Percentiles rank a stretch among this genome's conserved stretches.
Evolutionary conservation across 257 asterid genomes (phyloP).

Genomic region (Solanum chilense): DNA sequence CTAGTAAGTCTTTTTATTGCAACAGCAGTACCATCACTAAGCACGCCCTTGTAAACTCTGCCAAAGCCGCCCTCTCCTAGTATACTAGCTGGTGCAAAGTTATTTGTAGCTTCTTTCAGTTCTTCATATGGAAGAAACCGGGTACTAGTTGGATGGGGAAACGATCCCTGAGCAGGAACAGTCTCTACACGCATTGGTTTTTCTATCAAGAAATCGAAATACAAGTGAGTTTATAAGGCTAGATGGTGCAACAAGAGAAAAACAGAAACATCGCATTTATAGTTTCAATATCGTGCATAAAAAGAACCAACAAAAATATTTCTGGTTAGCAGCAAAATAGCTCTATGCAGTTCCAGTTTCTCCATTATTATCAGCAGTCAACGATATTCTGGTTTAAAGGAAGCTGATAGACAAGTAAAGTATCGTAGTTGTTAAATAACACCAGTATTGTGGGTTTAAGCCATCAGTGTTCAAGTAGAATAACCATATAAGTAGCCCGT

Average conservation of each 20-base stretch:
- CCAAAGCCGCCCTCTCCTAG: conserved; percentile 99
- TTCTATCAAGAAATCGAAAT: conserved; percentile 19
- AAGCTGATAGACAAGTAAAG: neutral
- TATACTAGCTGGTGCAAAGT: conserved; percentile 61
- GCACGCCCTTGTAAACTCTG: conserved; percentile 78
- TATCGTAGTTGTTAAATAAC: neutral
- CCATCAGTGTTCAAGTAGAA: neutral
- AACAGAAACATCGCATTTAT: neutral
- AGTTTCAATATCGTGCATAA: neutral
- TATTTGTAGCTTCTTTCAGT: conserved; percentile 83
- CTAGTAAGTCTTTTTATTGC: conserved; percentile 82
- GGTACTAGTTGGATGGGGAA: conserved; percentile 79
- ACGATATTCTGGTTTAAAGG: neutral
- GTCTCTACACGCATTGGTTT: conserved; percentile 39
- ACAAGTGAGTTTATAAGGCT: neutral
- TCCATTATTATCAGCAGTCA: neutral
- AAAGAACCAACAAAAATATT: neutral
- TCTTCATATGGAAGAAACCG: conserved; percentile 73
- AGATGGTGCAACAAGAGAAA: neutral
- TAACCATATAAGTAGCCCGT: neutral
- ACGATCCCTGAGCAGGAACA: conserved; percentile 46
- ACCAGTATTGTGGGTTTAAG: neutral
- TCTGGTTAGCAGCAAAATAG: neutral
- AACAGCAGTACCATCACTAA: conserved; percentile 85
- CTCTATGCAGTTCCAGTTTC: neutral